A percentile compares a stretch with the other conserved stretches of the same genome.
phyloP scores from a whole-genome alignment of 768 basidiomycete genomes.

The Mycena filopes region DNA sequence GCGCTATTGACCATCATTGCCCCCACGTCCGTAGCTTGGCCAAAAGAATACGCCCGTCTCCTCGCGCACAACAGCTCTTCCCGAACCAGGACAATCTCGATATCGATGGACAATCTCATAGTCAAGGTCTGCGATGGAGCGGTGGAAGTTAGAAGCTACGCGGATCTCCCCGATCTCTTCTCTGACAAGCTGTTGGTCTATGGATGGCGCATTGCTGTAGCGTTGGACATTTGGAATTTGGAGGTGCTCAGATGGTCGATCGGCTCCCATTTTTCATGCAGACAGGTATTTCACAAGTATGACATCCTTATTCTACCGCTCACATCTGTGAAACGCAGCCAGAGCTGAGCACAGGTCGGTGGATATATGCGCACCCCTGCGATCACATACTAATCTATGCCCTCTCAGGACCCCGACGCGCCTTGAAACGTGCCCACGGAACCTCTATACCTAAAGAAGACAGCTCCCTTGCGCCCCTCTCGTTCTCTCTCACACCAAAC shows the following conservation, averaged over 20 bases:
- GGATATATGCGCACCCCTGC: constrained; percentile 21
- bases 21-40: constrained; percentile 59
- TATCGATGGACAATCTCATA: constrained; percentile 51
- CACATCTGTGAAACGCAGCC: not conserved
- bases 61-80: constrained; percentile 35
- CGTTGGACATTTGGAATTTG: constrained; percentile 47
- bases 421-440: constrained; percentile 29
- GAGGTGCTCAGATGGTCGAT: constrained; percentile 50
- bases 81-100: constrained; percentile 37
- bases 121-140: constrained; percentile 47
- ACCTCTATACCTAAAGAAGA: constrained; percentile 21
- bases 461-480: not conserved
- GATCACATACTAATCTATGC: not conserved
- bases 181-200: constrained; percentile 44
- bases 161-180: constrained; percentile 52
- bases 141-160: constrained; percentile 57
- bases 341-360: constrained; percentile 11
- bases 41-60: constrained; percentile 46
- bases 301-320: not conserved
- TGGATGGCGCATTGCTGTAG: constrained; percentile 50
- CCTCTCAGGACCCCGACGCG: not conserved
- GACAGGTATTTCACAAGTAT: constrained; percentile 4
- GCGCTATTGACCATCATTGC: constrained; percentile 54
- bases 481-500: constrained; percentile 19
- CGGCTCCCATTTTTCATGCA: constrained; percentile 35